Evolutionary conservation across 2,329 filamentous ascomycete species (phyloP), one percentile per base, ranked within the genome.

Genomic region (Saccharata proteae): DNA sequence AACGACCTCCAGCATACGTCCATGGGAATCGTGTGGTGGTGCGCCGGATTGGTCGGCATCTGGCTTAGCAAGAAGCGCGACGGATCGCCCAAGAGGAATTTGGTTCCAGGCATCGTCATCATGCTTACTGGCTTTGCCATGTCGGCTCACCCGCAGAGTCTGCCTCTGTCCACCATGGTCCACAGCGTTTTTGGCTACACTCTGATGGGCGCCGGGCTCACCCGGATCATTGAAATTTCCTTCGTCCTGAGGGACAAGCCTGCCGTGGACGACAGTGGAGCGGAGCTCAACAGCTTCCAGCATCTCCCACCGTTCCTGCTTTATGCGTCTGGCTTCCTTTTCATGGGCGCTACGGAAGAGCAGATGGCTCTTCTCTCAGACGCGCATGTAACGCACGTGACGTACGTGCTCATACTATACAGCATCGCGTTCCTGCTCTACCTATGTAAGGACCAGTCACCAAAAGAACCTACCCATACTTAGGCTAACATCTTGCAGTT

Each of bases 21-120:
- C n/a, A 96, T 98, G 88, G 90, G 90, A n/a, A 74, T 98, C 39
- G 76, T 98, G 30, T 98, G 90, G 90, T 98, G 88, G 88, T 81
- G 77, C 46, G 88, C 90, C 6, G 90, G 90, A 15, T 62, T 98
- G 17, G 71, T 88, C 8, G 90, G 90, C 24, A 70, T 98, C 31
- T 98, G 88, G 90, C 66, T 98, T 22, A 93, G 84, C 53, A 72
- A 74, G 40, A 83, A 78, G 51, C 74, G 83, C 35, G 76, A 88
- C 40, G 88, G 90, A 30, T 69, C 74, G 24, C 86, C 90, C 6
- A 85, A 88, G 65, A 74, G 90, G 43, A 98, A 98, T 59, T 74
- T 98, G 38, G 76, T 98, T 33, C 90, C 90, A 1, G 86, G 75
- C 9, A 80, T 96, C 40, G 84, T 98, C 36, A 81, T 98, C 37